Base-by-base conservation (phyloP, 345 rosid species). In the Eutrema yunnanense region DNA sequence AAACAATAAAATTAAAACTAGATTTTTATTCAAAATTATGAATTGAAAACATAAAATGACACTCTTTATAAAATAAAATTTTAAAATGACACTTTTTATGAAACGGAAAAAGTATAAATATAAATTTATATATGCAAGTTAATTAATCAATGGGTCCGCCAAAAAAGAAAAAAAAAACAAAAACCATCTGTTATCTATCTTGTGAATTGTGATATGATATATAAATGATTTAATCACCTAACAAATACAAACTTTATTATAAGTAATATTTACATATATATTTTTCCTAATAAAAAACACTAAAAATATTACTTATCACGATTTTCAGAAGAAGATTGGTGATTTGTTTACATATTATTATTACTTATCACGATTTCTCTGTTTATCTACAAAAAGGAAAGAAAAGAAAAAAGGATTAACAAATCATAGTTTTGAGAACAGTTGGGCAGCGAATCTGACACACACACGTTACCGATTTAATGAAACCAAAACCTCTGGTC, bases 131-230 rank as follows among this genome's bases (percentile, higher is more conserved):
- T 2, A 57, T 14, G 0, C 29, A 42, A 43, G 44, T 40, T 51
- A 40, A 41, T 41, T 29, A 67, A 73, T 65, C 38, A 55, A 73
- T 55, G 65, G 55, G 65, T 37, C 65, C 37, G 46, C 44, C 53
- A 30, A 49, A 57, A 4, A 26, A 46, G 4, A 10, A 19, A 10
- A 57, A 16, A 19, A 10, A 57, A 36, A 26, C 9, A 5, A 37
- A 42, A 7, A 3, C 6, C 52, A 61, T 42, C 29, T 16, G 52
- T 33, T 41, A 62, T 22, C 3, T 30, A 30, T 42, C 44, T 52
- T 42, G 3, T 62, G 36, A 52, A 36, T 52, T 42, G 3, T 62
- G 36, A 52, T 19, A 8, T 61, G 67, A 2, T 36, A 8, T 14
- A 9, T 29, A 58, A 7, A 59, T 27, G 13, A 30, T 59, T 58